phyloP scores from a whole-genome alignment of 2,329 filamentous ascomycete genomes.

The Fusarium napiforme region DNA sequence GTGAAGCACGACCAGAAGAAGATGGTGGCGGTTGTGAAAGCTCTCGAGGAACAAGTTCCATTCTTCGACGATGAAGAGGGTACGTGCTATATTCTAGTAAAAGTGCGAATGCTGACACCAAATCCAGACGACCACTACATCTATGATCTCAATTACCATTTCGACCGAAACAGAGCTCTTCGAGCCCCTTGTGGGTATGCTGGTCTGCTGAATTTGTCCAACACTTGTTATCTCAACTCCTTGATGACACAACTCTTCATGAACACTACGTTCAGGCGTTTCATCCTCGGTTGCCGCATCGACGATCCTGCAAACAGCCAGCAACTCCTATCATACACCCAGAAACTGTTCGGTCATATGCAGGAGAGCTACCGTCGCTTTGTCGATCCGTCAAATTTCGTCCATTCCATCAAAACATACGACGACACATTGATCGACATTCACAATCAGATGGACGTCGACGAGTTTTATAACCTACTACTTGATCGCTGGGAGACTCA shows the following conservation, averaged over 20 bases:
- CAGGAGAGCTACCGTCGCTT: conserved; percentile 82
- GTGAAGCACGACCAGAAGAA: conserved; percentile 62
- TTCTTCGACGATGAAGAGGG: conserved; percentile 54
- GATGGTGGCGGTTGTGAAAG: conserved; percentile 62
- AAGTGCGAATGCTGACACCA: conserved; percentile 17
- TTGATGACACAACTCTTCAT: conserved; percentile 95
- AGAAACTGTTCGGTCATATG: conserved; percentile 85
- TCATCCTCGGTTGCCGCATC: conserved; percentile 77
- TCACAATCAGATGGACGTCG: conserved; percentile 94
- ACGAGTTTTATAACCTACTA: conserved; percentile 95
- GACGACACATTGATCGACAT: conserved; percentile 87
- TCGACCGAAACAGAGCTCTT: conserved; percentile 75
- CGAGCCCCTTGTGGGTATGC: conserved; percentile 83
- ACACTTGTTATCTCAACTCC: conserved; percentile 98
- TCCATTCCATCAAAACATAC: conserved; percentile 81
- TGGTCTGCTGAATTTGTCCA: conserved; percentile 91
- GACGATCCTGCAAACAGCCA: conserved; percentile 67
- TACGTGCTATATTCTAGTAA: conserved; percentile 39
- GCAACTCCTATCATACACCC: conserved; percentile 78
- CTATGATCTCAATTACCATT: conserved; percentile 69
- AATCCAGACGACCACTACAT: conserved; percentile 61
- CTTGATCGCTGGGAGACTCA: conserved; percentile 93
- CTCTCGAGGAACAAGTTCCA: conserved; percentile 50
- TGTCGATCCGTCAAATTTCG: conserved; percentile 78
- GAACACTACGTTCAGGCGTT: conserved; percentile 87